Base-by-base conservation (phyloP, 2,329 filamentous ascomycete genomes). In the Cordyceps cateniannulata region DNA sequence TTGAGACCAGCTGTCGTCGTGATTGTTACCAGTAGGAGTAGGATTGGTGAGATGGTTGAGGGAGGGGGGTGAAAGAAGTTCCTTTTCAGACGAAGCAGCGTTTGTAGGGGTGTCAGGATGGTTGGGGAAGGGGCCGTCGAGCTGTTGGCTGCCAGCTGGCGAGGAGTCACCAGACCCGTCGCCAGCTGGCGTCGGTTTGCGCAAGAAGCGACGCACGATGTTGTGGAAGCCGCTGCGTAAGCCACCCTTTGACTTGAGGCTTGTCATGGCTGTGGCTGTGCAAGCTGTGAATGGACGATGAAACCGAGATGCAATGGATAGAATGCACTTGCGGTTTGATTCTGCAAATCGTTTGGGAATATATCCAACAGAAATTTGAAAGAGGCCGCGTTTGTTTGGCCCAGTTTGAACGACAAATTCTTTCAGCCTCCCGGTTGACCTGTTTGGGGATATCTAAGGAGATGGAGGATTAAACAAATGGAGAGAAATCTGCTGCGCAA, bases 191-290 rank as follows among this genome's bases (percentile, higher is more conserved):
- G 35, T n/a, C 59, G 29, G 40, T 60, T 55, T 60, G 58, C 45
- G 59, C 59, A 74, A 69, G 58, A 72, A 64, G 60, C 66, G 69
- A 22, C 71, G 72, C 20, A 74, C 59, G 38, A 67, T 66, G 24
- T 38, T 51, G 59, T 66, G 71, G 65, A 69, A 69, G 58, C 67
- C 65, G 44, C 50, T 56, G 59, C 66, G 71, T 65, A 69, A 69
- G 58, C 67, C 66, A 63, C 67, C 69, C 48, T 70, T 65, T 51
- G 67, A 69, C 63, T 70, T 72, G 56, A 71, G 58, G 50, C 69
- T 65, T 47, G 68, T 61, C 66, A 72, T 71, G 18, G n/a, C 20
- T 50, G n/a, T 29, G 16, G 54, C 57, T 38, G 45, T 54, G 35
- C 35, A 58, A 20, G 45, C 16, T 44, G 42, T 40, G 44, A 24